Percentiles rank a stretch among this genome's conserved stretches.
These are phyloP conservation scores for Cerioporus squamosus DNA, from an alignment of 1,284 basidiomycete species.

Conservation along the genomic window DNA sequence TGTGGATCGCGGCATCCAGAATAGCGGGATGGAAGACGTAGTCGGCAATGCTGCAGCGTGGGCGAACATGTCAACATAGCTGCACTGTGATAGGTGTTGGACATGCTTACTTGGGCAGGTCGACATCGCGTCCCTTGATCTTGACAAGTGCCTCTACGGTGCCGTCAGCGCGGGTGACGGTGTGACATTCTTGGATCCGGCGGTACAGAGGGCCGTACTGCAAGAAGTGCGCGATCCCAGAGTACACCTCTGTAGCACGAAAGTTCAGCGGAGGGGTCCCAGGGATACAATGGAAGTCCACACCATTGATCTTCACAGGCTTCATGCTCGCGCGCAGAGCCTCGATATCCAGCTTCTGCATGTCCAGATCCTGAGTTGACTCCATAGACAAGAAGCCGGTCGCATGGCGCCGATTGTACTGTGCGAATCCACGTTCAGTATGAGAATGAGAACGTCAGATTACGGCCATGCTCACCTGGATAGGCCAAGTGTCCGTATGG, in stretches of 20 bases:
- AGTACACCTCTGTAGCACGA: conserved; percentile 14
- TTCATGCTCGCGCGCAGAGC: conserved; percentile 22
- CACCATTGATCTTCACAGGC: conserved; percentile 5
- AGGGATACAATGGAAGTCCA: neutral
- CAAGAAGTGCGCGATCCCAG: conserved; percentile 13
- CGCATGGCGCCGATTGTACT: conserved; percentile 34
- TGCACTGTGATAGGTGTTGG: neutral
- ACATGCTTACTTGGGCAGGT: conserved; percentile 22
- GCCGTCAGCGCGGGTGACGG: conserved; percentile 1
- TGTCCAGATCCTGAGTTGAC: neutral
- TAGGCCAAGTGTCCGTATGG: neutral
- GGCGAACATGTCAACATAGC: neutral
- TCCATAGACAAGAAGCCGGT: conserved; percentile 37
- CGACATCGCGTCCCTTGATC: conserved; percentile 3
- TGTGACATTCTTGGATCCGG: conserved; percentile 7
- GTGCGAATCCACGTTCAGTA: neutral
- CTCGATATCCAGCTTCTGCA: conserved; percentile 12
- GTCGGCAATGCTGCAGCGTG: conserved; percentile 1
- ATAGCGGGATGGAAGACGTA: conserved; percentile 44
- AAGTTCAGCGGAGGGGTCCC: neutral
- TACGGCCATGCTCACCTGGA: neutral
- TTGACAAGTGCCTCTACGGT: conserved; percentile 6
- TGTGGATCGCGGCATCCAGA: conserved; percentile 41
- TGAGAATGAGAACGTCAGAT: neutral
- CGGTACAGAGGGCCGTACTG: conserved; percentile 21